Evolutionary conservation across 1,284 basidiomycete genomes (phyloP), one percentile per base, ranked within the genome.

Genomic region (Ganoderma resinaceum): DNA sequence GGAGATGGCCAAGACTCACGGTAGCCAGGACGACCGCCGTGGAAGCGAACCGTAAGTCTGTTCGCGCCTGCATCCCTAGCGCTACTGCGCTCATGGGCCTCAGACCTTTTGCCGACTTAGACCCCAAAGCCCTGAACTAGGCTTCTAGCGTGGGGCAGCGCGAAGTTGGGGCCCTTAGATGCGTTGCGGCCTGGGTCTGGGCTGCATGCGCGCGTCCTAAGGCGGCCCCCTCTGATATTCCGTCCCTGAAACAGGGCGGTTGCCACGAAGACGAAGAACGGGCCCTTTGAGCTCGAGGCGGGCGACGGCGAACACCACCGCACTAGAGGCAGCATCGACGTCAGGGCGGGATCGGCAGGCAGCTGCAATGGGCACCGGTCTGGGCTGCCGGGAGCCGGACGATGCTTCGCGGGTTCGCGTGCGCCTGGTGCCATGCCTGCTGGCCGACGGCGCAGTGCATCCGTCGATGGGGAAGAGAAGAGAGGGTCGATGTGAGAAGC

Each of bases 61-160:
- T 57, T 33, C 55, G 18, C 31, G 55, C 57, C 33, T 35, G 43
- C 43, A 46, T 46, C 23, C n/a, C 33, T n/a, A 57, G 53, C 29
- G 53, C 55, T 38, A 20, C 35, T 37, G 57, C 33, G 57, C 57
- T 7, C 57, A 40, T 2, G 57, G 26, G 20, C 35, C 52, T 53
- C 52, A 58, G 16, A 29, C 31, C 57, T 26, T 7, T 55, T 9
- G 33, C 12, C 23, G n/a, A 5, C 33, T n/a, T 37, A 8, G 35
- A 38, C n/a, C 35, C 65, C 61, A 66, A 53, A 62, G 53, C 60
- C 65, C 3, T 16, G 42, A 43, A 66, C 65, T n/a, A 60, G 9
- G 61, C 61, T 66, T 66, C 65, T 66, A 66, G 65, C 35, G 31
- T 35, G 57, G 26, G 35, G n/a, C 8, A 18, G 33, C 35, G 35